Evolutionary conservation across 177 flowering plant species (phyloP).

Genomic region (Vitis hybrid): DNA sequence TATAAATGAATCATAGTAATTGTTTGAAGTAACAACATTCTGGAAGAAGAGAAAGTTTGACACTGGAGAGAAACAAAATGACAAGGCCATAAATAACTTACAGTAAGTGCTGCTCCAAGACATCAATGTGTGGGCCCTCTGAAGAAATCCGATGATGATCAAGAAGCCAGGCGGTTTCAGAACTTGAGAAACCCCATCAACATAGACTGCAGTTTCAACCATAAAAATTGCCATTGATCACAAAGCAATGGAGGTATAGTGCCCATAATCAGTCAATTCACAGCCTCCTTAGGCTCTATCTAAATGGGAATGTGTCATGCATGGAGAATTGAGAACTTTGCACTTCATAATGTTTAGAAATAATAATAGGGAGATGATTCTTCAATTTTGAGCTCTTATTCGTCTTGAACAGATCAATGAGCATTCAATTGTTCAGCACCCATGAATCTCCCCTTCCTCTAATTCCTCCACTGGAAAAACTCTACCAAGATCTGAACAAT

Average conservation of each 20-base stretch:
- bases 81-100: neutral
- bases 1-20: too few relatives aligned
- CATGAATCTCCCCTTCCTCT: constrained; percentile 81
- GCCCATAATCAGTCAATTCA: too few relatives aligned
- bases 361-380: neutral
- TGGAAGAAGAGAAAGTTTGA: too few relatives aligned
- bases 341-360: too few relatives aligned
- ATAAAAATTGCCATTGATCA: too few relatives aligned
- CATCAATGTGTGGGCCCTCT: neutral
- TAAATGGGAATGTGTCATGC: too few relatives aligned
- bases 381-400: neutral
- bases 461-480: constrained; percentile 42
- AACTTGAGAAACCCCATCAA: neutral
- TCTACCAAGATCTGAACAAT: constrained; percentile 9
- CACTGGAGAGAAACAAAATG: too few relatives aligned
- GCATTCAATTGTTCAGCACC: neutral
- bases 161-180: neutral
- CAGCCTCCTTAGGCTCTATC: too few relatives aligned
- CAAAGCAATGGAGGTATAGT: too few relatives aligned
- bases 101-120: neutral
- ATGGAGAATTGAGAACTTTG: too few relatives aligned
- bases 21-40: too few relatives aligned
- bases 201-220: neutral
- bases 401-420: neutral
- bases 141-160: neutral